A percentile compares a stretch with the other conserved stretches of the same genome.
These are phyloP conservation scores for Galerina marginata DNA, from an alignment of 768 basidiomycete genomes.

Conservation along the genomic window DNA sequence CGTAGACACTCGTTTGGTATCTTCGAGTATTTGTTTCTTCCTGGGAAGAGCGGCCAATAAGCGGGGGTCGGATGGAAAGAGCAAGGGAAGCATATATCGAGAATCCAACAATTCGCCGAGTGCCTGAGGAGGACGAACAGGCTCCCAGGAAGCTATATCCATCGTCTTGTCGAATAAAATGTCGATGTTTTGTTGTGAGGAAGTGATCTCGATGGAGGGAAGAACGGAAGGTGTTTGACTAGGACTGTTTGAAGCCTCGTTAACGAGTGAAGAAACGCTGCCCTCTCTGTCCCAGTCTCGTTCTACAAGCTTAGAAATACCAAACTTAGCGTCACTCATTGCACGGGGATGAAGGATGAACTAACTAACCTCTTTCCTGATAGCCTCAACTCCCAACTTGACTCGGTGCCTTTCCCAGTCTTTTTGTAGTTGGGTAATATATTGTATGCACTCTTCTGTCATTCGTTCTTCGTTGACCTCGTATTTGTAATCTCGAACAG, in stretches of 20 bases:
- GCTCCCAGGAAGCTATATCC: slow-evolving; percentile 77
- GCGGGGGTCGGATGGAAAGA: slow-evolving; percentile 81
- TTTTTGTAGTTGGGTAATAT: slow-evolving; percentile 92
- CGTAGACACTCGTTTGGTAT: slow-evolving; percentile 24
- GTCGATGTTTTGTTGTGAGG: slow-evolving; percentile 69
- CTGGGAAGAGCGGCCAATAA: slow-evolving; percentile 74
- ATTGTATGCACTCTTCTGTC: slow-evolving; percentile 95
- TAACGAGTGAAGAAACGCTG: slow-evolving; percentile 52
- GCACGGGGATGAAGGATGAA: background rate
- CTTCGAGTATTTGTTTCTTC: slow-evolving; percentile 43
- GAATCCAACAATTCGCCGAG: slow-evolving; percentile 93
- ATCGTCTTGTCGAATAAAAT: slow-evolving; percentile 74
- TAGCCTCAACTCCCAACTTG: slow-evolving; percentile 82
- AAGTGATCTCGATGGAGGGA: slow-evolving; percentile 39
- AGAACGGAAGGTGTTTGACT: slow-evolving; percentile 41
- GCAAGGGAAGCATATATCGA: slow-evolving; percentile 88
- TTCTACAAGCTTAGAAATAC: slow-evolving; percentile 59
- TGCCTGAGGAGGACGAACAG: slow-evolving; percentile 76
- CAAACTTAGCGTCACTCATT: background rate
- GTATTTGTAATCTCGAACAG: slow-evolving; percentile 91
- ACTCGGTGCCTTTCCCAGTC: slow-evolving; percentile 96
- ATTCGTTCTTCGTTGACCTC: slow-evolving; percentile 92
- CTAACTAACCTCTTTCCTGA: slow-evolving; percentile 74
- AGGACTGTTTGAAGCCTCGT: slow-evolving; percentile 43
- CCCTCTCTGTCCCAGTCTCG: slow-evolving; percentile 73